Base-by-base conservation (phyloP, 2,329 filamentous ascomycete species). In the Sarocladium kiliense region DNA sequence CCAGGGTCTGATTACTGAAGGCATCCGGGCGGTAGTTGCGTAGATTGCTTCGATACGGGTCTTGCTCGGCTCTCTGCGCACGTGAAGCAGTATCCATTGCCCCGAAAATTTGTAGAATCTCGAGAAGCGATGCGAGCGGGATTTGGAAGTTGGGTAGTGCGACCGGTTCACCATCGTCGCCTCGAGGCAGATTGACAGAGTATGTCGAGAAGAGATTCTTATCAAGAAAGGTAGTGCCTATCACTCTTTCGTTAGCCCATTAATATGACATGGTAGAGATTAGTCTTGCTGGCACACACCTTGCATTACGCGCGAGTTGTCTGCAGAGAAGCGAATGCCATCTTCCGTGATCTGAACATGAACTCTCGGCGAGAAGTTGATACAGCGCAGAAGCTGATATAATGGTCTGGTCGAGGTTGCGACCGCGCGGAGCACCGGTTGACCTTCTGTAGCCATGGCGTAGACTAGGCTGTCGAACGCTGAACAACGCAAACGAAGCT, bases 51-150 rank as follows among this genome's bases (percentile, higher is more conserved):
- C 78, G 79, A 63, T 84, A 85, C 1, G 77, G 74, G 59, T 86
- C 83, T 57, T 78, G 73, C 12, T 86, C 83, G 6, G 78, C 74
- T 63, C 80, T 85, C 53, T 79, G 76, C 50, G 80, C 74, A 59
- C 81, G 80, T 39, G 75, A 77, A 5, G 82, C 75, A 14, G 84
- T 78, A 60, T 89, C 88, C 45, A 92, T 82, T n/a, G 92, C 85
- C 51, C 91, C 91, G 65, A 99, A 96, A 51, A 99, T 97, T 65
- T 97, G 93, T 7, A 99, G 79, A 0, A 93, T 96, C 73, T 97
- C 94, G 54, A 99, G 82, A 2, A 99, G 81, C 18, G 93, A 89
- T 3, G 87, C 80, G 9, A 99, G 81, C 2, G 91, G 94, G 60
- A 97, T 87, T 66, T 95, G 87, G 67, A 99, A 99, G 53, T 81